These are phyloP conservation scores for Daldinia concentrica DNA, from an alignment of 495 filamentous ascomycete species.

Conservation along the genomic window DNA sequence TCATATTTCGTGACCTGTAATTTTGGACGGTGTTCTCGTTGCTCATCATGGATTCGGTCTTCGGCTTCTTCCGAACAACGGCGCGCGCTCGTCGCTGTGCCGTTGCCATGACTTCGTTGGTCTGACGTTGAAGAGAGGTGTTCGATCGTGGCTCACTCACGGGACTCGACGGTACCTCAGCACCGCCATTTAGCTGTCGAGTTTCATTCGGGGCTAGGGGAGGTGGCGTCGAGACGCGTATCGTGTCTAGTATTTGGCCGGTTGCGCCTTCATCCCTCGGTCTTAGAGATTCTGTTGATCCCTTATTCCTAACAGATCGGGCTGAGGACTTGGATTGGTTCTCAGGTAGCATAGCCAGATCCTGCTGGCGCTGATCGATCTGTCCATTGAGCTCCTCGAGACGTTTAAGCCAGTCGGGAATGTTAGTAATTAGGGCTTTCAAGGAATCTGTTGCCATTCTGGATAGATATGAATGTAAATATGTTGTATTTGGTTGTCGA, in stretches of 20 bases:
- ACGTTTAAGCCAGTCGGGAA: slow-evolving; percentile 73
- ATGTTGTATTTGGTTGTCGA: not conserved
- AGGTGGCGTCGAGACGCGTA: slow-evolving; percentile 29
- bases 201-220: slow-evolving; percentile 24
- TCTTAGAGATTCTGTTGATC: slow-evolving; percentile 70
- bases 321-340: slow-evolving; percentile 43
- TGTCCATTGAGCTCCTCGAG: slow-evolving; percentile 75
- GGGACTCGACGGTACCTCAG: slow-evolving; percentile 44
- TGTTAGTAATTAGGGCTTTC: slow-evolving; percentile 66
- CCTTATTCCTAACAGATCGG: slow-evolving; percentile 63
- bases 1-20: slow-evolving; percentile 79
- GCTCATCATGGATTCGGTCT: slow-evolving; percentile 68
- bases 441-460: slow-evolving; percentile 68
- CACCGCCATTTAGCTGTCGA: slow-evolving; percentile 36
- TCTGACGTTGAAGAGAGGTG: slow-evolving; percentile 60
- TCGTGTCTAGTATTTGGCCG: slow-evolving; percentile 33
- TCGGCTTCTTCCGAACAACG: slow-evolving; percentile 62
- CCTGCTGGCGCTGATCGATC: slow-evolving; percentile 73
- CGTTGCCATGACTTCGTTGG: slow-evolving; percentile 55
- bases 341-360: slow-evolving; percentile 65
- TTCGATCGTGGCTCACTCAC: slow-evolving; percentile 47
- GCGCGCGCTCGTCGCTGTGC: slow-evolving; percentile 55
- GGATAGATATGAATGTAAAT: not conserved
- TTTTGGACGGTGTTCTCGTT: slow-evolving; percentile 56
- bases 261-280: slow-evolving; percentile 59